Evolutionary conservation across 768 basidiomycete species (phyloP).

Genomic region (Russula sp.): DNA sequence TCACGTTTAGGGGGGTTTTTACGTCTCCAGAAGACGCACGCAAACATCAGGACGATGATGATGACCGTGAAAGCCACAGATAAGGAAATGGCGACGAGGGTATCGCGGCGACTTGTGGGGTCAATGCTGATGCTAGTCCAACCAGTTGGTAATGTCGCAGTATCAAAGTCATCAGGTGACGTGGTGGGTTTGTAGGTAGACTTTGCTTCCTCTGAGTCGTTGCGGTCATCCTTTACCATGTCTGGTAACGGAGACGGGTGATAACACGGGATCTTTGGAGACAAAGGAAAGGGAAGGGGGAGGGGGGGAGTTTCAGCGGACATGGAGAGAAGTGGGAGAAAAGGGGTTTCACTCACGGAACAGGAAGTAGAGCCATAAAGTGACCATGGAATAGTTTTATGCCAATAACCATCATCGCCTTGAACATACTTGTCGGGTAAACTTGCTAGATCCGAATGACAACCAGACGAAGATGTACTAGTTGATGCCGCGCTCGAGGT

Average conservation of each 20-base stretch:
- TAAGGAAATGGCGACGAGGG: conserved; percentile 37
- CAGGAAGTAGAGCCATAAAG: conserved; percentile 68
- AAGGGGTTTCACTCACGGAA: conserved; percentile 33
- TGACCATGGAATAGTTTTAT: conserved; percentile 36
- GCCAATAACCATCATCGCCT: conserved; percentile 22
- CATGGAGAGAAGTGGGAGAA: not conserved
- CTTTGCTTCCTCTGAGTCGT: not conserved
- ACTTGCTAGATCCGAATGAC: not conserved
- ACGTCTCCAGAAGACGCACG: conserved; percentile 55
- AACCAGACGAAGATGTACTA: not conserved
- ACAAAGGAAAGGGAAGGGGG: not conserved
- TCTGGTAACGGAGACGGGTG: not conserved
- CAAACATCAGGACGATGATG: conserved; percentile 55
- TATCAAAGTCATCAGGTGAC: conserved; percentile 17
- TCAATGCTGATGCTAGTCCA: conserved; percentile 12
- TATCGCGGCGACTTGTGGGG: conserved; percentile 1
- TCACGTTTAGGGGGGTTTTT: conserved; percentile 37
- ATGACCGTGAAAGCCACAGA: conserved; percentile 55
- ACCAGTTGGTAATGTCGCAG: conserved; percentile 24
- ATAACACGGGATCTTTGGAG: not conserved
- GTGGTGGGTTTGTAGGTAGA: not conserved
- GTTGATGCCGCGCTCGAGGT: not conserved
- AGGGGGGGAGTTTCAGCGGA: conserved; percentile 31
- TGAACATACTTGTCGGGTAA: conserved; percentile 23
- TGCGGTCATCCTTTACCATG: not conserved